Conservation (phyloP, 768 basidiomycete genomes). For the Russula compacta region DNA sequence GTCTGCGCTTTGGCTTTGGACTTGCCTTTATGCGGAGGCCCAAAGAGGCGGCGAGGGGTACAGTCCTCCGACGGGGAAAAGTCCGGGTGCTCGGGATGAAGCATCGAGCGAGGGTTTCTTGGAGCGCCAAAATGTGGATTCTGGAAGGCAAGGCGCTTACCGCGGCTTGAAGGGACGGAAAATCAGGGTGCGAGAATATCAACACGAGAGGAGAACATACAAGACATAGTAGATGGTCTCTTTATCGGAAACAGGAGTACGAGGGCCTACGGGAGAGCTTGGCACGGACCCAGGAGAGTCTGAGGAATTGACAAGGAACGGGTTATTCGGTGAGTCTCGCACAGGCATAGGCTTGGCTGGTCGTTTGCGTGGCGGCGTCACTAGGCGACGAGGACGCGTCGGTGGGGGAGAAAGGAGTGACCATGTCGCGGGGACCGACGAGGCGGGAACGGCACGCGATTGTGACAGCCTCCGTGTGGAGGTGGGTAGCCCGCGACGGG, state of each 20-base stretch:
- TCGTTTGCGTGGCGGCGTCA: conserved; percentile 16
- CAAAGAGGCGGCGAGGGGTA: conserved; percentile 18
- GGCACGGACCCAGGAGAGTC: conserved; percentile 15
- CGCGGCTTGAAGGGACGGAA: conserved; percentile 6
- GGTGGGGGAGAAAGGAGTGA: conserved; percentile 20
- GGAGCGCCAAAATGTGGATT: conserved; percentile 17
- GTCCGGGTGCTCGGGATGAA: conserved; percentile 17
- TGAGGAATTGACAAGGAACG: conserved; percentile 15
- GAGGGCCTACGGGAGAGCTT: conserved; percentile 17
- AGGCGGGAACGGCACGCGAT: conserved; percentile 16
- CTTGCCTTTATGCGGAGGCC: neutral
- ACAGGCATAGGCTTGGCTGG: conserved; percentile 13
- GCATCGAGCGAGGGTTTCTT: conserved; percentile 11
- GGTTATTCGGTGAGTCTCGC: conserved; percentile 21
- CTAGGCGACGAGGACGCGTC: conserved; percentile 14
- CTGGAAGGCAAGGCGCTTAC: conserved; percentile 16
- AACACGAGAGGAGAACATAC: conserved; percentile 4
- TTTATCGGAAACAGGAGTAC: conserved; percentile 13
- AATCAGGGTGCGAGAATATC: neutral
- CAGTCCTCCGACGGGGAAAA: conserved; percentile 20
- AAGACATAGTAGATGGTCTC: conserved; percentile 19
- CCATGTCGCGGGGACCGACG: conserved; percentile 6
- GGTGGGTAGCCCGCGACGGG: conserved; percentile 12
- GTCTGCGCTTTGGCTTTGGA: neutral
- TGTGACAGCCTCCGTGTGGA: conserved; percentile 15